Conservation (phyloP, 345 rosid species). For the Syzygium aqueum region DNA sequence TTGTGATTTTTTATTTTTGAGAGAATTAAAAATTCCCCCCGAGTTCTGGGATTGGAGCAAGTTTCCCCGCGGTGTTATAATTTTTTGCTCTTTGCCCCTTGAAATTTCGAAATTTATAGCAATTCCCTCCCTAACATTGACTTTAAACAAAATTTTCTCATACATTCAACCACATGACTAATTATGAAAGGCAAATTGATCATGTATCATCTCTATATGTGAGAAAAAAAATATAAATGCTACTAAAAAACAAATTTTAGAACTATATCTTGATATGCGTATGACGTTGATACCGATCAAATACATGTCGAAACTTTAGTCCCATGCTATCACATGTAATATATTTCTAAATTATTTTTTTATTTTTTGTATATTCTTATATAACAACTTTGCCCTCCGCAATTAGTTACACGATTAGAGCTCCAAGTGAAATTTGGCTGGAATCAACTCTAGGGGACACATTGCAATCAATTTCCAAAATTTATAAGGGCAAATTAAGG, state of each 20-base stretch:
- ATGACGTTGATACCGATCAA: neutral
- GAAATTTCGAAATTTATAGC: neutral
- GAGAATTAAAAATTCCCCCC: too few relatives aligned
- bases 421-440: neutral
- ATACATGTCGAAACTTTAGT: neutral
- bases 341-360: neutral
- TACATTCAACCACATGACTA: neutral
- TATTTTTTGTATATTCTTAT: neutral
- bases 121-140: neutral
- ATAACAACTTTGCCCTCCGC: neutral
- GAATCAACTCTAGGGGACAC: neutral
- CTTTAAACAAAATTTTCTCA: neutral
- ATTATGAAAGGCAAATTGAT: neutral
- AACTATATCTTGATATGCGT: neutral
- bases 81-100: too few relatives aligned
- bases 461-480: neutral
- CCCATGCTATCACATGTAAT: neutral
- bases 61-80: too few relatives aligned
- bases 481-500: neutral
- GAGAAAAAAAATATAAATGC: neutral
- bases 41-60: too few relatives aligned
- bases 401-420: accelerated
- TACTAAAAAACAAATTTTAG: neutral
- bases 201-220: neutral
- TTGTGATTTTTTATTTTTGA: neutral